Evolutionary conservation across 345 rosid genomes (phyloP).

Genomic region (Syzygium jambos): DNA sequence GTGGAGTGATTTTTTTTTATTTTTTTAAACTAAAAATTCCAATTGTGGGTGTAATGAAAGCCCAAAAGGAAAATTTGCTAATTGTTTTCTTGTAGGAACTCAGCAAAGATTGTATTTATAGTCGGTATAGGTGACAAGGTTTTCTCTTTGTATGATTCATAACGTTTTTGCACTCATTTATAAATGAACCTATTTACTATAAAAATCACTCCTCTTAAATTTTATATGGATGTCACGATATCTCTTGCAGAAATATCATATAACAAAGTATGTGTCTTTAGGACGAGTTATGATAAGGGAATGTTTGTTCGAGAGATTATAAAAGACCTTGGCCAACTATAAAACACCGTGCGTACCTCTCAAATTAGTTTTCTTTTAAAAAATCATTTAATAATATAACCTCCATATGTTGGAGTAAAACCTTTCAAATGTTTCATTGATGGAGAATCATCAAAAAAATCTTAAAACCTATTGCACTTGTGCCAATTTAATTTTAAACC

Average conservation of each 20-base stretch:
- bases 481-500: too few species aligned
- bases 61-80: too few species aligned
- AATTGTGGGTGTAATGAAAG: too few species aligned
- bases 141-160: neutral
- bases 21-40: too few species aligned
- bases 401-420: neutral
- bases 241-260: neutral
- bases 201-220: neutral
- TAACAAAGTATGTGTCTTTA: neutral
- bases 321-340: neutral
- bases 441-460: too few species aligned
- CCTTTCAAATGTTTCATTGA: neutral
- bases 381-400: neutral
- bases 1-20: too few species aligned
- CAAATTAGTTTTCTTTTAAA: neutral
- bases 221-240: neutral
- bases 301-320: neutral
- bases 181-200: neutral
- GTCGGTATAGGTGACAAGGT: neutral
- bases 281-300: neutral
- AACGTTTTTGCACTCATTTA: neutral
- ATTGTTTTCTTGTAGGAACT: too few species aligned
- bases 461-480: too few species aligned
- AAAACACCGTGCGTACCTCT: neutral
- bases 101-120: neutral